Conservation (phyloP, 2,329 filamentous ascomycete species). For the Fusarium bulbicola region DNA sequence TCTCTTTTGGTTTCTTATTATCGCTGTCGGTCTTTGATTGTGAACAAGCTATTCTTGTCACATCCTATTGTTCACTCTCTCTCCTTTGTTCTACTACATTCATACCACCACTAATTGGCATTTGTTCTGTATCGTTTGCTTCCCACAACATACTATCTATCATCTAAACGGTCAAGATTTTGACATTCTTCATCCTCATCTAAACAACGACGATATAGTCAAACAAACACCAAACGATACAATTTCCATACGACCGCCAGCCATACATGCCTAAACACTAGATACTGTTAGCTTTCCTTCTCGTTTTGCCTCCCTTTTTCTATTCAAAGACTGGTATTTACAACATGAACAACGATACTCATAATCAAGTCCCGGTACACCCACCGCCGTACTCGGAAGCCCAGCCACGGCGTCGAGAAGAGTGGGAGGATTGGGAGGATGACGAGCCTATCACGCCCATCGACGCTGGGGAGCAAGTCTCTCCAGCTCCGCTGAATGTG, state of each 20-base stretch:
- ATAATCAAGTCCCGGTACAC: slow-evolving; percentile 16
- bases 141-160: not conserved
- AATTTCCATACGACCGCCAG: not conserved
- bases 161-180: slow-evolving; percentile 1
- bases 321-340: slow-evolving; percentile 9
- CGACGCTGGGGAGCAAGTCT: slow-evolving; percentile 50
- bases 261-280: slow-evolving; percentile 24
- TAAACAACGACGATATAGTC: slow-evolving; percentile 2
- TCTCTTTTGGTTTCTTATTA: slow-evolving; percentile 8
- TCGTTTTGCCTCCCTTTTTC: not conserved
- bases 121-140: slow-evolving; percentile 14
- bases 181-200: not conserved
- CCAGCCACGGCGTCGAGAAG: slow-evolving; percentile 46
- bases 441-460: slow-evolving; percentile 55
- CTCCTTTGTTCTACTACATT: slow-evolving; percentile 38
- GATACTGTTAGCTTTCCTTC: not conserved
- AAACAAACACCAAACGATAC: slow-evolving; percentile 19
- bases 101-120: not conserved
- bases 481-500: slow-evolving; percentile 33
- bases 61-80: slow-evolving; percentile 18
- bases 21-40: slow-evolving; percentile 1
- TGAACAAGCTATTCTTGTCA: slow-evolving; percentile 16
- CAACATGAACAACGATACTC: slow-evolving; percentile 29
- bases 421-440: slow-evolving; percentile 66
- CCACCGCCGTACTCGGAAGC: slow-evolving; percentile 28